Base-by-base conservation (phyloP, 225 moss, liverwort and hornwort genomes). In the Pseudoscleropodium purum region DNA sequence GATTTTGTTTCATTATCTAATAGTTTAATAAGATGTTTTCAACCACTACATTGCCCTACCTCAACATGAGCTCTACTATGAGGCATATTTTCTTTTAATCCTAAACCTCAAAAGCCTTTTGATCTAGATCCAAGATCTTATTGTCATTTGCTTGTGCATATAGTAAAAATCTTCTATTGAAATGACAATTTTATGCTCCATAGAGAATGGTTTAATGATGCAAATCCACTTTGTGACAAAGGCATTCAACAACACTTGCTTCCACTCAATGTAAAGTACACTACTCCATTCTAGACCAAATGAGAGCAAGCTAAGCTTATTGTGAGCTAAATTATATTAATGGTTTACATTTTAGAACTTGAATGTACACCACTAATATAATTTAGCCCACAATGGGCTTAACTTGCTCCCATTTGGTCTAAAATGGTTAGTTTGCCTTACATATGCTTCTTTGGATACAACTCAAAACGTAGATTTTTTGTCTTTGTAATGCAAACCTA, bases 131-230 rank as follows among this genome's bases (percentile, higher is more conserved):
- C 16, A 91, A 51, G 7, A 70, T 51, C 84, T 92, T 92, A 5
- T 93, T 89, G 20, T 56, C 45, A 67, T 94, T 92, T 6, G 80
- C 75, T 72, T 90, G 91, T 1, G 90, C 90, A 62, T 88, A 92
- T 0, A 84, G 87, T 2, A 74, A 94, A 59, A 69, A 92, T 92
- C 2, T 64, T 70, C 92, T 91, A 94, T 26, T 87, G 25, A 62
- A 90, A 94, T 0, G 89, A 82, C 60, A 94, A 86, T 54, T 91
- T 94, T 4, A 1, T 88, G 51, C 10, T 93, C 91, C 91, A 94
- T 93, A 0, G 57, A 89, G 13, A 92, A 93, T 0, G 87, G 90
- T 15, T 94, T 94, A 52, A 92, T 94, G 15, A 93, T 81, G 66
- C 86, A 94, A 3, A 66, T 24, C 1, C 82, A 68, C 67, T 92